Base-by-base conservation (phyloP, 2,329 filamentous ascomycete genomes). In the Aspergillus hiratsukae region DNA sequence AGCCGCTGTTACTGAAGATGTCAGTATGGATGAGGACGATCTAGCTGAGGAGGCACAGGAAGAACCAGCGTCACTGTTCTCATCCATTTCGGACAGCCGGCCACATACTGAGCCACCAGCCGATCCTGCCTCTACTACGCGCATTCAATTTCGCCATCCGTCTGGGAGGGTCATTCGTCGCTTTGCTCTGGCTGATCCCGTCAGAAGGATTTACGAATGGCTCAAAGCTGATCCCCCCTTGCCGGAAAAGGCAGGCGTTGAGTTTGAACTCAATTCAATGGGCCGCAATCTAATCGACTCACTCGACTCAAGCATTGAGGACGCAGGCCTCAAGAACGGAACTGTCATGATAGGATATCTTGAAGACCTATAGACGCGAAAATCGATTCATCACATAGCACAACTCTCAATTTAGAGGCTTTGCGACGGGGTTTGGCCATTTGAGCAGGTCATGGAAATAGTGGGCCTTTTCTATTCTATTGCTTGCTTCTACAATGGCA, bases 321-420 rank as follows among this genome's bases (percentile, higher is more conserved):
- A 91, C 68, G 90, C 88, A 0, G 91, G 92, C 0, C 75, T 99
- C 65, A 96, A 94, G 79, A 93, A 95, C 69, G 91, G 89, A 3
- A 96, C 91, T 0, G 88, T 99, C 7, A 97, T 97, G 90, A 87
- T 99, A 64, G 94, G 97, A 73, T 95, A 91, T 68, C 75, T 89
- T 56, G 87, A 90, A 72, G 80, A 83, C 10, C 78, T 70, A 64
- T 43, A 0, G 23, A 29, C 10, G 10, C 54, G 25, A 53, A 28
- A 28, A 10, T 45, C 23, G 23, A 46, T 25, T 10, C 43, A 25
- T 46, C 11, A 11, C 11, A 11, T 46, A 27, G 11, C 23, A 17
- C 43, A 25, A 25, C 43, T 46, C 19, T 23, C 19, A 25, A 2
- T 25, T 27, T 14, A 46, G 19, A 46, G 43, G 23, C 43, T 11